Evolutionary conservation across 306 rosid genomes (phyloP).

Genomic region (Cucurbita pepo): DNA sequence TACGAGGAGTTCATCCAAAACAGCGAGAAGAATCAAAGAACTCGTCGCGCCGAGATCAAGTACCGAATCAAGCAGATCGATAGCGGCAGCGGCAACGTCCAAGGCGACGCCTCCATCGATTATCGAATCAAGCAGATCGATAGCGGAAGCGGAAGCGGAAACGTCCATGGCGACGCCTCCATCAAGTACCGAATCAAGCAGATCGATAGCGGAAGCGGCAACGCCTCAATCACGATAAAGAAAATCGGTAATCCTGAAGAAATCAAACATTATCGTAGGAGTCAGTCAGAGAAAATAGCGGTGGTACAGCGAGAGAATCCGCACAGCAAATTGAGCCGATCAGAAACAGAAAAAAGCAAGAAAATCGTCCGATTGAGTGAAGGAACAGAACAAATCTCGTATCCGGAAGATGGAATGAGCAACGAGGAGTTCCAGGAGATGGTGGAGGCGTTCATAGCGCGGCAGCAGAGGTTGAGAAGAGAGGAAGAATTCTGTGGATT

Average conservation of each 20-base stretch:
- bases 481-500: conserved; percentile 24
- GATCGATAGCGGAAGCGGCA: background rate
- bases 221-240: background rate
- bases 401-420: conserved; percentile 48
- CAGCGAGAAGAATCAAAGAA: conserved; percentile 18
- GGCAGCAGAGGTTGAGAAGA: conserved; percentile 50
- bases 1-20: conserved; percentile 35
- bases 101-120: background rate
- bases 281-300: conserved; percentile 23
- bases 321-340: conserved; percentile 15
- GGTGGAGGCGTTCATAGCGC: conserved; percentile 73
- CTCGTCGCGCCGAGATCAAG: background rate
- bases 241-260: background rate
- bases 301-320: conserved; percentile 13
- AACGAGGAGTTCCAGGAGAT: conserved; percentile 64
- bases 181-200: background rate
- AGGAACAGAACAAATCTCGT: background rate
- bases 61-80: background rate
- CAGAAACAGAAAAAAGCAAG: conserved; percentile 37
- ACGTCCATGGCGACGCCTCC: background rate
- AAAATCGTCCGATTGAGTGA: conserved; percentile 1
- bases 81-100: background rate
- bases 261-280: conserved; percentile 29
- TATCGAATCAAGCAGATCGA: background rate
- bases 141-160: background rate